These are phyloP conservation scores for Simplicillium aogashimaense DNA, from an alignment of 2,329 filamentous ascomycete genomes.

Conservation along the genomic window DNA sequence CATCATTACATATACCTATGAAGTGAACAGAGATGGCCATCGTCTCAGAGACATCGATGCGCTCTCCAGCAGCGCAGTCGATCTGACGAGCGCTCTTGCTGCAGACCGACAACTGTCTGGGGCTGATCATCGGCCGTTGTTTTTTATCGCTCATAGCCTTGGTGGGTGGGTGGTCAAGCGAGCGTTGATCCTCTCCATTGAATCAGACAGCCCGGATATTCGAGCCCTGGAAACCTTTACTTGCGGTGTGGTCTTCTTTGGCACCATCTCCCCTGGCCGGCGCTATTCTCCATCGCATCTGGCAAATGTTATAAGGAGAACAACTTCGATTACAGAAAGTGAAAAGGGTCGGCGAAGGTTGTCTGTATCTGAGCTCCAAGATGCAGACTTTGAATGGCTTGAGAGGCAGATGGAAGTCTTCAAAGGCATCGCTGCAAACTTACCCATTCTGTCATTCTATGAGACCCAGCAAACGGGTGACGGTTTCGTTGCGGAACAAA, in stretches of 20 bases:
- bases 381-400: conserved; percentile 13
- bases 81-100: conserved; percentile 13
- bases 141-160: conserved; percentile 17
- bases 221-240: conserved; percentile 15
- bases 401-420: conserved; percentile 17
- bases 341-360: neutral
- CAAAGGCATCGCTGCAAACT: conserved; percentile 13
- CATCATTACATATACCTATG: conserved; percentile 16
- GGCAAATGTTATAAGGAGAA: conserved; percentile 14
- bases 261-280: conserved; percentile 13
- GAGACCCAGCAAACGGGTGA: conserved; percentile 14
- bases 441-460: conserved; percentile 15
- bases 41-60: conserved; percentile 14
- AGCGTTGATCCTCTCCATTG: conserved; percentile 16
- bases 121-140: conserved; percentile 12
- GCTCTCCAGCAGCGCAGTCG: conserved; percentile 13
- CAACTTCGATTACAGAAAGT: conserved; percentile 9
- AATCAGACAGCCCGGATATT: conserved; percentile 12
- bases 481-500: conserved; percentile 14
- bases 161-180: conserved; percentile 18
- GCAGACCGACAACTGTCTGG: conserved; percentile 9
- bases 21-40: conserved; percentile 12
- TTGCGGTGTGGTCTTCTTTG: conserved; percentile 17
- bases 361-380: no score
- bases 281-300: conserved; percentile 14